phyloP scores from a whole-genome alignment of 2,329 filamentous ascomycete genomes.

The Claviceps cyperi region DNA sequence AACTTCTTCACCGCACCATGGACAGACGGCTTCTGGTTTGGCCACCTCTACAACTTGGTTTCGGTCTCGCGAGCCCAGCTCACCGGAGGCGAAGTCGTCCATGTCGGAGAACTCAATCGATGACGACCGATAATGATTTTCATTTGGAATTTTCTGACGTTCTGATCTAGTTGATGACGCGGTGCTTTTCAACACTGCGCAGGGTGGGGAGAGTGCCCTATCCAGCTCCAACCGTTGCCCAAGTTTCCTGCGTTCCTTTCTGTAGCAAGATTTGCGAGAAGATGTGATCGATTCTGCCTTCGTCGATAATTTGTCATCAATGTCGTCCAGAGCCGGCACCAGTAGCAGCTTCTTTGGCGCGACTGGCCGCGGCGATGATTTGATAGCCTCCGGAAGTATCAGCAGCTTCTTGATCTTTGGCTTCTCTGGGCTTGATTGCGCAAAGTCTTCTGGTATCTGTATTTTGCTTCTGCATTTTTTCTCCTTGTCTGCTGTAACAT shows the following conservation, averaged over 20 bases:
- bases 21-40: conserved; percentile 32
- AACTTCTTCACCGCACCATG: conserved; percentile 51
- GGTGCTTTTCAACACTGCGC: conserved; percentile 11
- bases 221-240: background rate
- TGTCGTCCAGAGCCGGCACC: background rate
- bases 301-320: background rate
- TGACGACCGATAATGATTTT: background rate
- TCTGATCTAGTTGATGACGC: conserved; percentile 6
- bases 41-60: background rate
- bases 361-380: conserved; percentile 1
- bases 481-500: background rate
- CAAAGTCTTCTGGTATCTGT: conserved; percentile 1
- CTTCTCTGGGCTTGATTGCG: conserved; percentile 4
- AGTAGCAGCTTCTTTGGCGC: conserved; percentile 1
- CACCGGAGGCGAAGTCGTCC: background rate
- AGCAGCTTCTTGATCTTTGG: background rate
- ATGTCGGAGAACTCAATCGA: conserved; percentile 2
- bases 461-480: background rate
- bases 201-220: conserved; percentile 7
- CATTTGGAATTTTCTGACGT: background rate
- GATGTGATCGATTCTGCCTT: background rate
- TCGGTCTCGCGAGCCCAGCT: background rate
- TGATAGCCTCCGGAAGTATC: background rate
- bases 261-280: background rate
- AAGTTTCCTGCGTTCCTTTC: background rate